These are phyloP conservation scores for Pythium folliculosum DNA, from an alignment of 352 stramenopile genomes.

Conservation along the genomic window DNA sequence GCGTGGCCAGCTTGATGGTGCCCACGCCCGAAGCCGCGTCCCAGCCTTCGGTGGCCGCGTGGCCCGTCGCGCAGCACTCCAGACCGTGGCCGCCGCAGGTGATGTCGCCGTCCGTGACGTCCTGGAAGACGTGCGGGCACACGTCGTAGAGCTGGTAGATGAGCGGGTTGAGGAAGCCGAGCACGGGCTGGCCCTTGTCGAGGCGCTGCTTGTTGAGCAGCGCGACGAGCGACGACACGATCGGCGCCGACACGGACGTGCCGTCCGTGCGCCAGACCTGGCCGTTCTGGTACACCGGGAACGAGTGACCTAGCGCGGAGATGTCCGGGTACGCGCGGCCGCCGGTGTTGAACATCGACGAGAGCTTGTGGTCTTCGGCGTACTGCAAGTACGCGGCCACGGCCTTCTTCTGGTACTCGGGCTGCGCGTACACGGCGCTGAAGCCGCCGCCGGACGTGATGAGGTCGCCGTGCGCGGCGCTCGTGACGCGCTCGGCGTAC, in stretches of 20 bases:
- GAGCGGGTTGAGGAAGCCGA: constrained; percentile 75
- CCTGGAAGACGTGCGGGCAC: constrained; percentile 70
- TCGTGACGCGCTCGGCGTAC: constrained; percentile 57
- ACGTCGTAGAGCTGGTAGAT: constrained; percentile 61
- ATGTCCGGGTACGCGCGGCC: constrained; percentile 70
- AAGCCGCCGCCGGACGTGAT: constrained; percentile 82
- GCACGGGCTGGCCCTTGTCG: constrained; percentile 33
- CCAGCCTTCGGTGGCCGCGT: constrained; percentile 57
- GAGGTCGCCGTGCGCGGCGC: constrained; percentile 41
- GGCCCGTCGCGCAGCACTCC: constrained; percentile 52
- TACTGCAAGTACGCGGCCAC: constrained; percentile 42
- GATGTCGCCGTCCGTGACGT: constrained; percentile 67
- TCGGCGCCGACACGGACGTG: constrained; percentile 71
- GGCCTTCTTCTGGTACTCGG: constrained; percentile 47
- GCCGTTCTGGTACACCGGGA: constrained; percentile 64
- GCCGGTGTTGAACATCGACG: constrained; percentile 37
- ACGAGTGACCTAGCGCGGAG: constrained; percentile 59
- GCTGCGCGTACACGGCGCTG: constrained; percentile 52
- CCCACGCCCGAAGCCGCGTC: constrained; percentile 69
- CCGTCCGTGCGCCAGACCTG: constrained; percentile 58
- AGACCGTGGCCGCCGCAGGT: constrained; percentile 49
- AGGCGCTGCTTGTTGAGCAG: constrained; percentile 59
- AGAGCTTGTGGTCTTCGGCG: constrained; percentile 27
- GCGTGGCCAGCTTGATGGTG: constrained; percentile 46
- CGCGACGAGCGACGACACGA: constrained; percentile 63